Base-by-base conservation (phyloP, 441 rosid genomes). In the Hypseocharis bilobata region DNA sequence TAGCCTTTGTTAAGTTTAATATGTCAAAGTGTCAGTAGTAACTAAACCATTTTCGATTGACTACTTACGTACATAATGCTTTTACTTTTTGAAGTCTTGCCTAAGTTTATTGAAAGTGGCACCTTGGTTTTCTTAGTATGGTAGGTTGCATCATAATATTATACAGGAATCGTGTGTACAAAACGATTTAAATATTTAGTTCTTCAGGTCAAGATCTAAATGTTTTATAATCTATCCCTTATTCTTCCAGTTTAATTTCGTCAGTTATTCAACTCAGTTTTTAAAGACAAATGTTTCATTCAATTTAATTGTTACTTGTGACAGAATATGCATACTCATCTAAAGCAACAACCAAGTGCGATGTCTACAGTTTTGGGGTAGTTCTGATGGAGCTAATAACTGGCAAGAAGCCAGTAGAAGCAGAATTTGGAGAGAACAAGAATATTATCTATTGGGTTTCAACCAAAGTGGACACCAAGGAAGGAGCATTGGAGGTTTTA, bases 331-430 rank as follows among this genome's bases (percentile, higher is more conserved):
- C 96, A 65, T 92, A 82, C 76, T 83, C 96, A 20, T 79, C 88
- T 7, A 88, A 85, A 75, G 89, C 98, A 70, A 92, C 96, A 8
- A 84, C 85, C 77, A 92, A 83, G 84, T 88, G 96, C 29, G 98
- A 92, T 65, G 98, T 92, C 8, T 92, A 86, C 77, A 92, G 98
- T 68, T 92, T 83, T 22, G 96, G 98, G 45, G 92, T 92, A 0
- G 94, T 92, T 70, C 68, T 92, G 70, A 76, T 92, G 94, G 98
- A 92, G 69, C 80, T 90, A 6, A 78, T 92, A 72, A 92, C 96
- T 0, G 94, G 96, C 62, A 90, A 83, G 80, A 87, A 88, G 74
- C 87, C 96, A 0, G 86, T 87, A 17, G 92, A 90, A 63, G 65
- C 81, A 14, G 91, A 84, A 45, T 90, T 84, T 29, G 98, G 96